phyloP scores from a whole-genome alignment of 2,329 filamentous ascomycete genomes.

The Ilyonectria robusta region DNA sequence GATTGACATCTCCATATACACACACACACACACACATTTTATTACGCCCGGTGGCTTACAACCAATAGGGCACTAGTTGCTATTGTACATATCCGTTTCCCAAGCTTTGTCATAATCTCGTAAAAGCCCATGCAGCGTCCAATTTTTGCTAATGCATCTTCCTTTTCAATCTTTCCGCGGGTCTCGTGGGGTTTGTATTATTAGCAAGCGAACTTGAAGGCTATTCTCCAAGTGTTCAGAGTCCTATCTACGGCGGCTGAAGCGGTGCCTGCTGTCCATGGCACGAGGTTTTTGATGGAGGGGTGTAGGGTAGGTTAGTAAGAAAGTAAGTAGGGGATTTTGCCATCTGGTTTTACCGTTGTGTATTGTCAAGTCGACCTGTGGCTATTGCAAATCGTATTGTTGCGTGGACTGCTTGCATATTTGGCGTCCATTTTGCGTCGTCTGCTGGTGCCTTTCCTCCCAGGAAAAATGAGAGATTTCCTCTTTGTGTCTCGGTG shows the following conservation, averaged over 20 bases:
- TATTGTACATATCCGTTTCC: not conserved
- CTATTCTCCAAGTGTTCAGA: too few species aligned
- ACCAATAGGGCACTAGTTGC: not conserved
- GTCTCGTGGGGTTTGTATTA: not conserved
- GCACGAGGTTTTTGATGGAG: too few species aligned
- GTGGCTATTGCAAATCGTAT: too few species aligned
- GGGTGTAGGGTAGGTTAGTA: too few species aligned
- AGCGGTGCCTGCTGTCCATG: too few species aligned
- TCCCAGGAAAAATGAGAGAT: constrained; percentile 36
- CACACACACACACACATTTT: not conserved
- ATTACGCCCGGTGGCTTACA: not conserved
- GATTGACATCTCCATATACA: too few species aligned
- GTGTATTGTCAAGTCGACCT: too few species aligned
- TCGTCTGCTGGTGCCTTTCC: constrained; percentile 42
- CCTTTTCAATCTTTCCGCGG: not conserved
- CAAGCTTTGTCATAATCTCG: not conserved
- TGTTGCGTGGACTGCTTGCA: too few species aligned
- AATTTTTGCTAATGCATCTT: not conserved
- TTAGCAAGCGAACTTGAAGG: too few species aligned
- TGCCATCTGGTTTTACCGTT: too few species aligned
- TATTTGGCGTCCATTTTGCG: constrained; percentile 37
- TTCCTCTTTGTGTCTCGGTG: constrained; percentile 28
- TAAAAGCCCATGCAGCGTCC: not conserved
- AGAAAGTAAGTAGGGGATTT: constrained; percentile 2
- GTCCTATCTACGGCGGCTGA: too few species aligned